Evolutionary conservation across 1,139 yeast genomes (phyloP).

Genomic region (Debaryomyces fabryi): DNA sequence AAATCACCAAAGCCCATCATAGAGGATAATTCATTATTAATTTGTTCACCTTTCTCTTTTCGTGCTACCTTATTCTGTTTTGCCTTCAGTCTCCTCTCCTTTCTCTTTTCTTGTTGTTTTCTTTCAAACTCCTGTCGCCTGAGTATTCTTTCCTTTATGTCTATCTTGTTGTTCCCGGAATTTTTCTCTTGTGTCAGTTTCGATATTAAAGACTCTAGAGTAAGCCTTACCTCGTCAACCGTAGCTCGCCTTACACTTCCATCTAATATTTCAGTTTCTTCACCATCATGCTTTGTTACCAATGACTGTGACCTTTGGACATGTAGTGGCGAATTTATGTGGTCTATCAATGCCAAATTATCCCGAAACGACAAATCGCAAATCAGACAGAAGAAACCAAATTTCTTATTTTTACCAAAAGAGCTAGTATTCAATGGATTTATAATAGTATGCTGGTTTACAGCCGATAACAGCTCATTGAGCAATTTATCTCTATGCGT

Average conservation of each 20-base stretch:
- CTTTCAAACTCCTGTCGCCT: constrained; percentile 46
- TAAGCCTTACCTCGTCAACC: constrained; percentile 32
- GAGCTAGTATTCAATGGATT: constrained; percentile 24
- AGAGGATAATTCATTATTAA: constrained; percentile 33
- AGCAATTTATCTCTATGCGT: constrained; percentile 36
- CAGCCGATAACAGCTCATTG: constrained; percentile 35
- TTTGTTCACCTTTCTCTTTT: constrained; percentile 14
- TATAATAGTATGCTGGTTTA: constrained; percentile 39
- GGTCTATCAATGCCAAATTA: constrained; percentile 78
- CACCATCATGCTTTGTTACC: constrained; percentile 29
- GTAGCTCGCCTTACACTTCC: constrained; percentile 39
- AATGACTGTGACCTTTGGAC: constrained; percentile 33
- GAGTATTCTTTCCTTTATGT: constrained; percentile 47
- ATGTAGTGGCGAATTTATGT: constrained; percentile 74
- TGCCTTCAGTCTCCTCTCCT: constrained; percentile 25
- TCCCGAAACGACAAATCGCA: constrained; percentile 84
- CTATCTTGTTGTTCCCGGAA: constrained; percentile 11
- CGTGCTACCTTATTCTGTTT: constrained; percentile 17
- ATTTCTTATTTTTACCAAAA: constrained; percentile 54
- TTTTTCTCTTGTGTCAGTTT: constrained; percentile 22
- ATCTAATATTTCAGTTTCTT: constrained; percentile 31
- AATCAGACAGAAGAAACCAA: constrained; percentile 81
- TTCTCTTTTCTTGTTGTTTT: constrained; percentile 31
- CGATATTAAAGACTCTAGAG: constrained; percentile 36
- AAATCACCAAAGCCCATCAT: constrained; percentile 67